Evolutionary conservation across 2,329 filamentous ascomycete species (phyloP).

Genomic region (Sclerotinia spermophila): DNA sequence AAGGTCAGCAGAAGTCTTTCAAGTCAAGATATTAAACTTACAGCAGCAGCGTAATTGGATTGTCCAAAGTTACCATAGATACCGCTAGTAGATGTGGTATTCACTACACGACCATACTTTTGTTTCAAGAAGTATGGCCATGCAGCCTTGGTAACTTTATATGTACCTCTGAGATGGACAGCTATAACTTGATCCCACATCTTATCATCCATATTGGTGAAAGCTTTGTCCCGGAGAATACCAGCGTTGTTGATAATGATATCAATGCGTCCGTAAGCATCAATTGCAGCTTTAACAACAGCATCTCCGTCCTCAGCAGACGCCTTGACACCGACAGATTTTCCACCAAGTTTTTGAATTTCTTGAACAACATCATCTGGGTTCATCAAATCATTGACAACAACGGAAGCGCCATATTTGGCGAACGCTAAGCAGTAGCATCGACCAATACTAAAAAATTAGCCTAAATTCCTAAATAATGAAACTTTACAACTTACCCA

Average conservation of each 20-base stretch:
- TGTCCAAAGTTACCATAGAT: conserved; percentile 99
- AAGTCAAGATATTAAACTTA: conserved; percentile 48
- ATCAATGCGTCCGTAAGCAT: conserved; percentile 88
- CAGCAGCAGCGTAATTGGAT: conserved; percentile 90
- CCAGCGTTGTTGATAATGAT: conserved; percentile 98
- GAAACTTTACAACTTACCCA: conserved; percentile 48
- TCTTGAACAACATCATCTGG: conserved; percentile 88
- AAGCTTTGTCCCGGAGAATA: conserved; percentile 96
- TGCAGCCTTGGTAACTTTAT: conserved; percentile 94
- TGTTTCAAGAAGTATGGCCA: conserved; percentile 98
- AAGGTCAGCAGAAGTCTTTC: conserved; percentile 9
- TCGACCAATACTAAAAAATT: conserved; percentile 67
- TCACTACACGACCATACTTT: conserved; percentile 95
- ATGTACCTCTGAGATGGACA: conserved; percentile 90
- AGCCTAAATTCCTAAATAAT: background rate
- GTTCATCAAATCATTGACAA: conserved; percentile 94
- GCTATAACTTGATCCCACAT: conserved; percentile 90
- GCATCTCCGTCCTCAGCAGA: conserved; percentile 89
- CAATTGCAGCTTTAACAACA: conserved; percentile 89
- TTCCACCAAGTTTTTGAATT: conserved; percentile 84
- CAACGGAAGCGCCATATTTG: conserved; percentile 77
- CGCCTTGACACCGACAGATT: conserved; percentile 89
- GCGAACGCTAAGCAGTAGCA: conserved; percentile 86
- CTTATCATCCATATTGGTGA: conserved; percentile 93
- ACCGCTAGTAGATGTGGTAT: conserved; percentile 94